A percentile compares a stretch with the other conserved stretches of the same genome.
Conservation (phyloP, 345 rosid species). For the Salix koriyanagi region DNA sequence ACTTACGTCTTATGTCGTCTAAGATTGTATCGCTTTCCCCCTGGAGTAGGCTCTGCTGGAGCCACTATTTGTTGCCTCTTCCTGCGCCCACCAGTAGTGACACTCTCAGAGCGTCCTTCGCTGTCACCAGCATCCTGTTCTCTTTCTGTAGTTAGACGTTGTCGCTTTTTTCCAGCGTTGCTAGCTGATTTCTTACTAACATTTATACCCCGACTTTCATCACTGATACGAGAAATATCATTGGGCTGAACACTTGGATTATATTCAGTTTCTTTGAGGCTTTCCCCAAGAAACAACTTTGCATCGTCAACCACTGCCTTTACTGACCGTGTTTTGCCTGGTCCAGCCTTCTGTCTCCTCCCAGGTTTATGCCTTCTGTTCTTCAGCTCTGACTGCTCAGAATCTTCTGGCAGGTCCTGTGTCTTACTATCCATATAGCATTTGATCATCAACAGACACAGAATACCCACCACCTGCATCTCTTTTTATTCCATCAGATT, state of each 20-base stretch:
- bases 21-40: slow-evolving; percentile 71
- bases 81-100: slow-evolving; percentile 55
- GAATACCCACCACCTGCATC: slow-evolving; percentile 33
- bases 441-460: slow-evolving; percentile 51
- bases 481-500: slow-evolving; percentile 25
- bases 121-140: slow-evolving; percentile 59
- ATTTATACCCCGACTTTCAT: slow-evolving; percentile 32
- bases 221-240: slow-evolving; percentile 16
- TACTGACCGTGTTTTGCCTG: slow-evolving; percentile 41
- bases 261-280: slow-evolving; percentile 31
- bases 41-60: slow-evolving; percentile 42
- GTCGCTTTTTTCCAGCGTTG: slow-evolving; percentile 51
- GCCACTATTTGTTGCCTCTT: slow-evolving; percentile 52
- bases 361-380: slow-evolving; percentile 39
- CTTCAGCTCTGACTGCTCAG: slow-evolving; percentile 51
- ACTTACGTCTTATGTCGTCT: slow-evolving; percentile 69
- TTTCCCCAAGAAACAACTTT: slow-evolving; percentile 40
- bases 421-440: slow-evolving; percentile 47
- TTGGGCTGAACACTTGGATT: slow-evolving; percentile 21
- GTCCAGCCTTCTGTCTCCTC: slow-evolving; percentile 46
- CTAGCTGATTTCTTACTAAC: slow-evolving; percentile 32
- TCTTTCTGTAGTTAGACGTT: slow-evolving; percentile 37
- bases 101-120: slow-evolving; percentile 60
- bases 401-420: slow-evolving; percentile 47
- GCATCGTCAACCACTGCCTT: slow-evolving; percentile 60